Evolutionary conservation across 257 asterid species (phyloP), one percentile per base, ranked within the genome.

Genomic region (Solanum pimpinellifolium): DNA sequence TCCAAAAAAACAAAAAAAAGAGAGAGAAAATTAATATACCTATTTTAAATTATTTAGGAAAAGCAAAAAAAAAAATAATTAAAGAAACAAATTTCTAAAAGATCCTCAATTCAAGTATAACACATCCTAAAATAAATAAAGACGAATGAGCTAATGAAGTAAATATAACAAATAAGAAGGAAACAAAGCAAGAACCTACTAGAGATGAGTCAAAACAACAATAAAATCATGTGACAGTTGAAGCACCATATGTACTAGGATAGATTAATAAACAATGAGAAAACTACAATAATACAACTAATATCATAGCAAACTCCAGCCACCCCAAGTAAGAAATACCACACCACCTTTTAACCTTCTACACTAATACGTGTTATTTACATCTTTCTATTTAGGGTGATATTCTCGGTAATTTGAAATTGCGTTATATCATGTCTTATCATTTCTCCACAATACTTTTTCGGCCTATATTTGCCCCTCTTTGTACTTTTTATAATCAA

Each of bases 341-440:
- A 56, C n/a, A 56, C 65, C 65, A 18, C 65, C n/a, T 56, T 18
- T 56, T 56, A 18, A 18, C 4, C 1, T 1, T 18, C n/a, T 56
- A 18, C 65, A n/a, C n/a, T 18, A 56, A 18, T 56, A 56, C 4
- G 2, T 56, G 65, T 56, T 10, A 56, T 56, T 18, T 16, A 56
- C n/a, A 18, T n/a, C n/a, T 18, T 56, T 0, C n/a, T 56, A 56
- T 56, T 0, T 56, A 56, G n/a, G 65, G 0, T 56, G n/a, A 56
- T 56, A 56, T 56, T 1, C 4, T 56, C 11, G 65, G n/a, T 56
- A 56, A 56, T 3, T 0, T 1, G n/a, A 56, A 56, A 11, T 0
- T 56, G 65, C 2, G 4, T 56, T 56, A 56, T 7, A 18, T 18
- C 11, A 18, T 56, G n/a, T 0, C n/a, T 56, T 56, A 56, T 56